A percentile compares a stretch with the other conserved stretches of the same genome.
These are phyloP conservation scores for Calendula officinalis DNA, from an alignment of 129 eudicot species.

Conservation along the genomic window DNA sequence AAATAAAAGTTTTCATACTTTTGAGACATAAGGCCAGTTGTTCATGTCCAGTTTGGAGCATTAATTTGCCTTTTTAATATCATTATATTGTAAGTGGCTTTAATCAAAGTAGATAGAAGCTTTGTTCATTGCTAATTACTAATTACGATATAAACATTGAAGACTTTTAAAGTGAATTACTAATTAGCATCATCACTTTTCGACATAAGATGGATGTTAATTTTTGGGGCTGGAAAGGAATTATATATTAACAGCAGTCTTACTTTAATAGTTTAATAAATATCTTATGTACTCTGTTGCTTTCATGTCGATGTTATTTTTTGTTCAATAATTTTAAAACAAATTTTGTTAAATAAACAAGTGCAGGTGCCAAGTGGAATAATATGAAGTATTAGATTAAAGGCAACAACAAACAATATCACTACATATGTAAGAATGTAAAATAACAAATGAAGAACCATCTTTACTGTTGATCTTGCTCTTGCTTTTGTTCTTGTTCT, in stretches of 20 bases:
- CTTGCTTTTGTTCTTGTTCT: slow-evolving; percentile 18
- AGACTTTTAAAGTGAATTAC: too few relatives aligned
- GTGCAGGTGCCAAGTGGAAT: slow-evolving; percentile 1
- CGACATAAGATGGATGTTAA: neutral
- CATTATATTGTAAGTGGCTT: slow-evolving; percentile 12
- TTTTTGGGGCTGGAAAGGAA: slow-evolving; percentile 38
- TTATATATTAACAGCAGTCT: neutral
- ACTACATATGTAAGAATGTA: slow-evolving; percentile 40
- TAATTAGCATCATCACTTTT: too few relatives aligned
- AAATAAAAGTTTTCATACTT: slow-evolving; percentile 16
- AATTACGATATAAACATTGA: too few relatives aligned
- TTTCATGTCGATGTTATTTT: slow-evolving; percentile 1
- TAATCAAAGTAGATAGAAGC: slow-evolving; percentile 5
- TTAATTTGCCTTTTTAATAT: neutral
- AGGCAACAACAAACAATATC: slow-evolving; percentile 27
- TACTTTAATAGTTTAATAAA: neutral
- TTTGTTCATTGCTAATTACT: too few relatives aligned
- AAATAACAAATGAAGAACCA: slow-evolving; percentile 25
- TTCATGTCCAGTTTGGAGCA: slow-evolving; percentile 3
- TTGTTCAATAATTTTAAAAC: neutral
- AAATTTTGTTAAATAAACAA: slow-evolving; percentile 8
- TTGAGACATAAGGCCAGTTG: neutral
- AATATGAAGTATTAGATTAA: slow-evolving; percentile 30
- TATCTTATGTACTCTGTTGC: slow-evolving; percentile 2
- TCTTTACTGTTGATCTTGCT: slow-evolving; percentile 26